phyloP scores from a whole-genome alignment of 805 yeast species.

The Danielia oregonensis region DNA sequence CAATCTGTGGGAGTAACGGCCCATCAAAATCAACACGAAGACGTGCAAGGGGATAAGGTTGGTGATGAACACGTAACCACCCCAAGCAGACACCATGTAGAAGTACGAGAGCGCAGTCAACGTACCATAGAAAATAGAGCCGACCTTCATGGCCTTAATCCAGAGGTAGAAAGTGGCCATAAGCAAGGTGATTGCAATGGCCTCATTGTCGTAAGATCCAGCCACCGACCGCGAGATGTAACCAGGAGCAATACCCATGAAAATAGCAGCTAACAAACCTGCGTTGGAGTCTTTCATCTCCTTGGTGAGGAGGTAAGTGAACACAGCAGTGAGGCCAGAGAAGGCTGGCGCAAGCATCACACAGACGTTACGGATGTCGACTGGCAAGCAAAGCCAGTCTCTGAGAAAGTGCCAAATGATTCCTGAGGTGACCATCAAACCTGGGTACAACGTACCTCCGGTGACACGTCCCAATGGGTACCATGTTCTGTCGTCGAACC shows the following conservation, averaged over 20 bases:
- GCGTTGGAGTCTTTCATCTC: slow-evolving; percentile 90
- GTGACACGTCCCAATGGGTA: slow-evolving; percentile 98
- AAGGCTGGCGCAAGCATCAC: slow-evolving; percentile 96
- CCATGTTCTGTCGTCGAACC: slow-evolving; percentile 99
- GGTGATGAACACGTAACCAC: slow-evolving; percentile 98
- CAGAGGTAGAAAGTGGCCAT: slow-evolving; percentile 95
- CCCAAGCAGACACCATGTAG: slow-evolving; percentile 99
- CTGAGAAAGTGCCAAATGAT: slow-evolving; percentile 73
- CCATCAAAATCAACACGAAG: slow-evolving; percentile 87
- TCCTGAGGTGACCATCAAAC: slow-evolving; percentile 96
- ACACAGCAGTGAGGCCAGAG: slow-evolving; percentile 86
- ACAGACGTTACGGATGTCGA: slow-evolving; percentile 93
- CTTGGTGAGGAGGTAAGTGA: slow-evolving; percentile 79
- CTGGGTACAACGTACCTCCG: slow-evolving; percentile 98
- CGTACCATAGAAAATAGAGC: slow-evolving; percentile 81
- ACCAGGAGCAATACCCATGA: slow-evolving; percentile 98
- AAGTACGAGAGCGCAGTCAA: slow-evolving; percentile 86
- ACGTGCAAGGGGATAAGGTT: slow-evolving; percentile 95
- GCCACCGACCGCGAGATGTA: slow-evolving; percentile 98
- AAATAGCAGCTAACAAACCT: slow-evolving; percentile 87
- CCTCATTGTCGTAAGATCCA: slow-evolving; percentile 98
- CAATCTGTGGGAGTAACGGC: slow-evolving; percentile 78
- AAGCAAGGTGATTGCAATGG: slow-evolving; percentile 91
- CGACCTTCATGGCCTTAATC: slow-evolving; percentile 91
- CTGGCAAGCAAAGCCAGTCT: slow-evolving; percentile 64